Conservation (phyloP, 2,329 filamentous ascomycete species). For the Ascochyta lentis region DNA sequence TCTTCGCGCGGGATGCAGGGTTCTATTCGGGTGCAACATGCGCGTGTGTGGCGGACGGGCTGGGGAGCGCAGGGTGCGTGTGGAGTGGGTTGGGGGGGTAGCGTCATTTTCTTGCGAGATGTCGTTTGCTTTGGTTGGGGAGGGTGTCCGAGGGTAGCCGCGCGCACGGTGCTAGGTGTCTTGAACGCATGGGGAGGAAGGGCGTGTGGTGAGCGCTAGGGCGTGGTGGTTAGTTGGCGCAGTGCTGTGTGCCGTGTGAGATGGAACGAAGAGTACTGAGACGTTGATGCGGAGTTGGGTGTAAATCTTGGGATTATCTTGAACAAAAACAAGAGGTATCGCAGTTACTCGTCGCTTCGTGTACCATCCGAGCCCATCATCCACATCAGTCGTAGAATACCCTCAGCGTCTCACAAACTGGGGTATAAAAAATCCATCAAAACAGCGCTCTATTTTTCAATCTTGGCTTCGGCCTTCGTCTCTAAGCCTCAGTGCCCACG, state of each 20-base stretch:
- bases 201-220: not conserved
- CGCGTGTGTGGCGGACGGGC: not conserved
- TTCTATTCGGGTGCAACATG: not conserved
- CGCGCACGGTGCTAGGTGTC: not conserved
- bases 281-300: not conserved
- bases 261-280: no score
- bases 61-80: not conserved
- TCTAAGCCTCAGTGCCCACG: conserved; percentile 43
- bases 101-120: conserved; percentile 10
- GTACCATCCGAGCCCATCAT: not conserved
- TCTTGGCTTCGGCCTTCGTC: conserved; percentile 43
- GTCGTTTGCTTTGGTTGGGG: not conserved
- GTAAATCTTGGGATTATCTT: conserved; percentile 9
- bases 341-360: conserved; percentile 5
- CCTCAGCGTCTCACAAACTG: not conserved
- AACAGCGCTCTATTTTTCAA: conserved; percentile 10
- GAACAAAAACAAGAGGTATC: conserved; percentile 12
- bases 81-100: not conserved
- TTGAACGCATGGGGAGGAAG: not conserved
- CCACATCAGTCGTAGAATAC: not conserved
- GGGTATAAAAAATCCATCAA: conserved; percentile 2
- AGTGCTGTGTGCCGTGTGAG: not conserved
- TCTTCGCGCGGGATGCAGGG: conserved; percentile 1
- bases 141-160: not conserved
- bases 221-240: not conserved